Conservation (phyloP, 164 flowering plant species). For the Vitis amurensis region DNA sequence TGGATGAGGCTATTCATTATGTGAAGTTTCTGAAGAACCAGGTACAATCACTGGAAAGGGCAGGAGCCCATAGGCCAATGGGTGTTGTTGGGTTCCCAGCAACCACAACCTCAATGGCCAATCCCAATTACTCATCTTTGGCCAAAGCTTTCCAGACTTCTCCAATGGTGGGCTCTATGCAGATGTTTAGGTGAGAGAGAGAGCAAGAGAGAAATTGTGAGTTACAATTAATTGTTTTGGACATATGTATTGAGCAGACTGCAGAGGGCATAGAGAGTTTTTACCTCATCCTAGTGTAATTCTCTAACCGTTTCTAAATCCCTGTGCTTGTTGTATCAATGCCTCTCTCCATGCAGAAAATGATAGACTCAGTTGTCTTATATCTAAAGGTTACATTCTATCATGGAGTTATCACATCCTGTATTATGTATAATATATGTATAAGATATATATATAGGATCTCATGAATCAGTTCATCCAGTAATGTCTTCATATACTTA, state of each 20-base stretch:
- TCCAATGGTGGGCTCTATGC: slow-evolving; percentile 26
- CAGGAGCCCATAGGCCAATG: slow-evolving; percentile 21
- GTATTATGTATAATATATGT: no score
- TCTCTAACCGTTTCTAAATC: no score
- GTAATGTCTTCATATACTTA: no score
- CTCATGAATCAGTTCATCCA: no score
- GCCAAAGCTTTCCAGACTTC: slow-evolving; percentile 17
- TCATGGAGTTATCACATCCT: no score
- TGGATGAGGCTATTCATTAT: slow-evolving; percentile 63
- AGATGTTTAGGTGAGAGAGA: slow-evolving; percentile 32
- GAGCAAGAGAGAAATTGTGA: background rate
- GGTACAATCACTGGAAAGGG: slow-evolving; percentile 43
- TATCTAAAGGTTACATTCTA: no score
- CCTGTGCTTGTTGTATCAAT: no score
- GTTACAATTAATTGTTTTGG: background rate
- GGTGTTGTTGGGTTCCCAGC: slow-evolving; percentile 35
- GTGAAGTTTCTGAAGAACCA: slow-evolving; percentile 59
- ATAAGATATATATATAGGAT: no score
- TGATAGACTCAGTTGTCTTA: no score
- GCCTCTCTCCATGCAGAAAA: no score
- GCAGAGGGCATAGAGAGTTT: no score
- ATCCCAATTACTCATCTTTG: slow-evolving; percentile 16
- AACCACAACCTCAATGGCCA: slow-evolving; percentile 16
- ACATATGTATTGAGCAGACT: background rate
- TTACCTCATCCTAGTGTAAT: no score